A percentile compares a stretch with the other conserved stretches of the same genome.
phyloP scores from a whole-genome alignment of 2,329 filamentous ascomycete species.

The Microthyrium microscopicum region DNA sequence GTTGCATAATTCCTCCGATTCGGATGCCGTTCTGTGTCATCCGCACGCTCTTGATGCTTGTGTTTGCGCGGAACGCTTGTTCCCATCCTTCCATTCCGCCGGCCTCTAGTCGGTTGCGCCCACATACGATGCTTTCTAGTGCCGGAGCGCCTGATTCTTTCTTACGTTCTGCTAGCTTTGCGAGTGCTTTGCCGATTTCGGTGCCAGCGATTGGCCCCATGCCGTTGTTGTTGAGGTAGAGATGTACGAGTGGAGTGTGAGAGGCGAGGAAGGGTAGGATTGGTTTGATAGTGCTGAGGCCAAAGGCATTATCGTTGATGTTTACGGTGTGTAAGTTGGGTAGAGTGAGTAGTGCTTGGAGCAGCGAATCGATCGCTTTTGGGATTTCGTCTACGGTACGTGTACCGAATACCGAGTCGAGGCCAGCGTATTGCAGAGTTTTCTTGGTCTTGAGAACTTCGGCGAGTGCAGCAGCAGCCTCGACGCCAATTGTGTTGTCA shows the following conservation, averaged over 20 bases:
- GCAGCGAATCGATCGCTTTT: constrained; percentile 66
- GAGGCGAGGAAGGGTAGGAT: constrained; percentile 80
- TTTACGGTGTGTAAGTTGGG: constrained; percentile 81
- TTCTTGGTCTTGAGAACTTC: constrained; percentile 74
- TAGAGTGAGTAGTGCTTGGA: constrained; percentile 73
- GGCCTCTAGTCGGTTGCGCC: constrained; percentile 87
- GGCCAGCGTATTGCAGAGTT: constrained; percentile 66
- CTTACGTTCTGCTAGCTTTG: constrained; percentile 69
- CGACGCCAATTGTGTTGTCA: constrained; percentile 85
- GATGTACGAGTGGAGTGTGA: constrained; percentile 79
- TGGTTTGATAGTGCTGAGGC: constrained; percentile 83
- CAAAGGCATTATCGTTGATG: constrained; percentile 95
- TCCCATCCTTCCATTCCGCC: constrained; percentile 96
- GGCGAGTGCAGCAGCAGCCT: constrained; percentile 71
- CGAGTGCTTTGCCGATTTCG: constrained; percentile 74
- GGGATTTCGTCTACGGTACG: constrained; percentile 89
- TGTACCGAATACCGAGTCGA: constrained; percentile 95
- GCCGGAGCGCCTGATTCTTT: constrained; percentile 60
- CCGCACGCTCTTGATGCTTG: constrained; percentile 66
- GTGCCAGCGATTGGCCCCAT: constrained; percentile 83
- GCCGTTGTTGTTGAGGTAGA: constrained; percentile 97
- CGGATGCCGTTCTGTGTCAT: constrained; percentile 99
- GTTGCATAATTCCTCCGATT: constrained; percentile 72
- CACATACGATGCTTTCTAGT: constrained; percentile 93
- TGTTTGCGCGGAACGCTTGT: constrained; percentile 65